phyloP scores from a whole-genome alignment of 2,329 filamentous ascomycete genomes.

The Neonectria hederae region DNA sequence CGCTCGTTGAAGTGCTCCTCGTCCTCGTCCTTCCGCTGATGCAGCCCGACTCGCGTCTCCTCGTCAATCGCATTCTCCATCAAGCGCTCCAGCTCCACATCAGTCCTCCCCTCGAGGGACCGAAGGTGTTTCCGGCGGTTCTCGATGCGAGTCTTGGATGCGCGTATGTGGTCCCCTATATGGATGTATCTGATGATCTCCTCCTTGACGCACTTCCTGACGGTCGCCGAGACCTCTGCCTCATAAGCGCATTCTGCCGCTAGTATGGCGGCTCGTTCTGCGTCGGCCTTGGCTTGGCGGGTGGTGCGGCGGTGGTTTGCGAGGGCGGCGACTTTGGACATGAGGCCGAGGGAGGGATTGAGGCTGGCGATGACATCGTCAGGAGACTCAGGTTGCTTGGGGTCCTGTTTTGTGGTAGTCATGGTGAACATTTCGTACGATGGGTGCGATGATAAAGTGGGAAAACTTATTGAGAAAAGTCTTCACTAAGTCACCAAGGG shows the following conservation, averaged over 20 bases:
- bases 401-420: background rate
- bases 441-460: background rate
- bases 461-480: background rate
- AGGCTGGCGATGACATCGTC: background rate
- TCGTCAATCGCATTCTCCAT: constrained; percentile 12
- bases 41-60: background rate
- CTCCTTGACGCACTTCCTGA: background rate
- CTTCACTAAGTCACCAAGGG: background rate
- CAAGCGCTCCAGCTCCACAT: background rate
- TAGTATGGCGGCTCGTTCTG: background rate
- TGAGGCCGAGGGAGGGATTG: background rate
- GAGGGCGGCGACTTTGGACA: constrained; percentile 3
- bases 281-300: background rate
- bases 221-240: background rate
- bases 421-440: background rate
- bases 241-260: background rate
- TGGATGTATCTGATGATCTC: background rate
- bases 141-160: background rate
- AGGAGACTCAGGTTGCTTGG: background rate
- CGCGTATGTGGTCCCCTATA: background rate
- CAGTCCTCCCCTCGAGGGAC: background rate
- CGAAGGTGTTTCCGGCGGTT: background rate
- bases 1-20: constrained; percentile 9
- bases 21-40: background rate
- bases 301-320: background rate